A percentile compares a stretch with the other conserved stretches of the same genome.
These are phyloP conservation scores for Akebia trifoliata DNA, from an alignment of 164 flowering plant species.

Conservation along the genomic window DNA sequence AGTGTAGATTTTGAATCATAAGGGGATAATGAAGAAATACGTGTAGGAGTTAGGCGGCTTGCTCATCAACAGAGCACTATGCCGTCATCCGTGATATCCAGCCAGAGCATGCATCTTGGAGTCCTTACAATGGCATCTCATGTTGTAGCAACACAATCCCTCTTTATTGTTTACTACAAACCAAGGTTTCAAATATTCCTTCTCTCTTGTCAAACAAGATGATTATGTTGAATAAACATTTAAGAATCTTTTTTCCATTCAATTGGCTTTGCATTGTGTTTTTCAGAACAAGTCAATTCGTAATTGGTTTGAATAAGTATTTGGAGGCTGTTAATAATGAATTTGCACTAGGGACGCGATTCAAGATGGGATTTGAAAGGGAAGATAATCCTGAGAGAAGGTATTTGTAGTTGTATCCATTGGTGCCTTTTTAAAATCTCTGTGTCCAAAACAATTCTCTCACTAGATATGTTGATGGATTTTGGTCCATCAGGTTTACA, in stretches of 20 bases:
- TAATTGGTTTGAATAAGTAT: too few species aligned
- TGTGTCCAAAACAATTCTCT: background rate
- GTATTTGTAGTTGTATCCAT: slow-evolving; percentile 19
- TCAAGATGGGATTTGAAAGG: too few species aligned
- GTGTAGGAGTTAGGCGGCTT: too few species aligned
- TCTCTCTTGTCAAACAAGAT: background rate
- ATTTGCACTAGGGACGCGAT: slow-evolving; percentile 59
- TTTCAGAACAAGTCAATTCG: slow-evolving; percentile 72
- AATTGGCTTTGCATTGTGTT: slow-evolving; percentile 1
- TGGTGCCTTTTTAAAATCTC: background rate
- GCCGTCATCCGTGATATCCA: too few species aligned
- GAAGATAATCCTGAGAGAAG: slow-evolving; percentile 72
- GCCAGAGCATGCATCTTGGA: too few species aligned
- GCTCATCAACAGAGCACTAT: too few species aligned
- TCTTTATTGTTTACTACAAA: slow-evolving; percentile 66
- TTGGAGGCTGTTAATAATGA: slow-evolving; percentile 49
- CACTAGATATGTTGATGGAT: background rate
- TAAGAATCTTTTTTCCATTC: background rate
- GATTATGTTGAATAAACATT: too few species aligned
- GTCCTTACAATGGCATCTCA: slow-evolving; percentile 86
- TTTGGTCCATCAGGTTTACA: slow-evolving; percentile 38
- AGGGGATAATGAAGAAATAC: slow-evolving; percentile 67
- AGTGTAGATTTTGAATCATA: background rate
- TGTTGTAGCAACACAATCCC: slow-evolving; percentile 59
- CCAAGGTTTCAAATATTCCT: too few species aligned